Percentiles rank a stretch among this genome's conserved stretches.
Evolutionary conservation across 352 stramenopile species (phyloP).

Genomic region (Globisporangium paddicum): DNA sequence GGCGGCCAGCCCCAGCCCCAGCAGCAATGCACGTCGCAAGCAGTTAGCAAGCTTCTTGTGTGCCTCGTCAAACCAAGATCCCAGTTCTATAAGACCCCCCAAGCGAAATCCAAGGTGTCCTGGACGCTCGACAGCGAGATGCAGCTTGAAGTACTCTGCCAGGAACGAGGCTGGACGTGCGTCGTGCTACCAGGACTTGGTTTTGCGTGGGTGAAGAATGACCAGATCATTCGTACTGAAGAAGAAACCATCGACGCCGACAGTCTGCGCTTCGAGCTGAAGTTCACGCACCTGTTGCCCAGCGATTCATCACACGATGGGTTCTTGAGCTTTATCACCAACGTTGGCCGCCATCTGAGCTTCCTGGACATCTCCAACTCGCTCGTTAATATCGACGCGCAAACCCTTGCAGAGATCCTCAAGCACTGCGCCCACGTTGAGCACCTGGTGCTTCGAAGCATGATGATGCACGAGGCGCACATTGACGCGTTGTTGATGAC

Average conservation of each 20-base stretch:
- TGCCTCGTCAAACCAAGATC: not conserved
- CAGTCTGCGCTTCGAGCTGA: not conserved
- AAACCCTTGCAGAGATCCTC: not conserved
- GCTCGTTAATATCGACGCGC: not conserved
- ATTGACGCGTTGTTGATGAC: not conserved
- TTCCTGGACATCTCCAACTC: not conserved
- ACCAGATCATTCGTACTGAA: too few species aligned
- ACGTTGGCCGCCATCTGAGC: not conserved
- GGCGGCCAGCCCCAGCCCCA: not conserved
- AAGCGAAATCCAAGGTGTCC: not conserved
- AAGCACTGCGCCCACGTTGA: conserved; percentile 2
- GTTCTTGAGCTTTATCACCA: not conserved
- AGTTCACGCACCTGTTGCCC: not conserved
- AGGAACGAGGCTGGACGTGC: too few species aligned
- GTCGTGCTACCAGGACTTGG: too few species aligned
- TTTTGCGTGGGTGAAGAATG: too few species aligned
- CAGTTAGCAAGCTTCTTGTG: not conserved
- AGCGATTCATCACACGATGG: not conserved
- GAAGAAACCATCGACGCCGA: not conserved
- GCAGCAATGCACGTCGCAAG: not conserved
- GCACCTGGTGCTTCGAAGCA: not conserved
- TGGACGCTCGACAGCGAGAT: not conserved
- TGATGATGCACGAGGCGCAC: not conserved
- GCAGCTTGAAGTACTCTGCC: conserved; percentile 3
- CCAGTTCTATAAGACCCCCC: not conserved